Base-by-base conservation (phyloP, 129 eudicot genomes). In the Ambrosia trifida region DNA sequence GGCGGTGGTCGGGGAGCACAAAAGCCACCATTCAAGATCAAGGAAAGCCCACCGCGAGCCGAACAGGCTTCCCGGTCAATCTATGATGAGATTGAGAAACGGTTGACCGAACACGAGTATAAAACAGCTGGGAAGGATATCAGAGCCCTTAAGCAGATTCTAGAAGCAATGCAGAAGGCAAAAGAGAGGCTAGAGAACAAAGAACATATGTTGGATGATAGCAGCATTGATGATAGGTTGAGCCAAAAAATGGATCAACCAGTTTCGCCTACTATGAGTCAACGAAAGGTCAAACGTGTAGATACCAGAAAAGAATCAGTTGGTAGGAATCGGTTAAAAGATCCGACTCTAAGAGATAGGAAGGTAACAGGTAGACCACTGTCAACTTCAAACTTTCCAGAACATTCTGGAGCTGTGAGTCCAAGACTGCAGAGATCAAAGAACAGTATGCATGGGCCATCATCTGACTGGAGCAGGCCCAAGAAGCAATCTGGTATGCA, bases 101-200 rank as follows among this genome's bases (percentile, higher is more conserved):
- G 96, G 82, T 85, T 94, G 86, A 76, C 88, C 3, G 86, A 85
- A 31, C 79, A 84, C 35, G 96, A 86, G 75, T 94, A 76, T 80
- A 83, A 79, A 76, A 81, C 77, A 49, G 81, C 97, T 13, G 97
- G 99, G 28, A 94, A 90, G 85, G 97, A 94, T 81, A 96, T 90
- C 74, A 81, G 97, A 73, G 99, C 96, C 51, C 97, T 94, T 17
- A 94, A 94, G 80, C 99, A 94, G 82, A 94, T 94, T 57, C 96
- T 90, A 51, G 97, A 94, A 76, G 90, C 99, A 80, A 87, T 94
- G 96, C 84, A 90, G 77, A 87, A 79, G 72, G 86, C 90, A 40
- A 88, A 85, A 76, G 76, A 50, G 67, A 81, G 78, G 73, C 62
- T 80, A 50, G 90, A 82, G 77, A 64, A 67, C 46, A 72, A 64